Percentiles rank a stretch among this genome's conserved stretches.
phyloP scores from a whole-genome alignment of 1,284 basidiomycete genomes.

The Xerocomus nothofagi region DNA sequence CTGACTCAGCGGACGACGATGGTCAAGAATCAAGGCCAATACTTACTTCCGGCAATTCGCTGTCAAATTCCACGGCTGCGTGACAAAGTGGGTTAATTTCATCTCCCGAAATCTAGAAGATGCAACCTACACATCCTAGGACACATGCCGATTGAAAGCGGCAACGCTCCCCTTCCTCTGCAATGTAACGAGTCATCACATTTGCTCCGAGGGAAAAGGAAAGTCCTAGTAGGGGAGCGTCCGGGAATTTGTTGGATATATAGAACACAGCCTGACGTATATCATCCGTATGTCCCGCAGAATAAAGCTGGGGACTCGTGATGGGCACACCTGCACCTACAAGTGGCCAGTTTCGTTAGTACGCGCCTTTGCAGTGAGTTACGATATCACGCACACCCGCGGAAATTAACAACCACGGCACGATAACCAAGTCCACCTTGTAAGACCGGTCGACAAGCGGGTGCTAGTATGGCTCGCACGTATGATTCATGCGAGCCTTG shows the following conservation, averaged over 20 bases:
- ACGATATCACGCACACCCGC: conserved; percentile 70
- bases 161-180: conserved; percentile 78
- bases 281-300: conserved; percentile 85
- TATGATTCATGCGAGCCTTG: conserved; percentile 87
- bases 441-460: conserved; percentile 64
- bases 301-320: conserved; percentile 82
- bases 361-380: conserved; percentile 7
- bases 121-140: conserved; percentile 70
- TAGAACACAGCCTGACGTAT: conserved; percentile 80
- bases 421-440: conserved; percentile 85
- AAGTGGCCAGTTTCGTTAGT: conserved; percentile 10
- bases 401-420: conserved; percentile 87
- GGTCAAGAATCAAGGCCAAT: conserved; percentile 17
- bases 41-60: conserved; percentile 58
- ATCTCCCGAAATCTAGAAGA: conserved; percentile 7
- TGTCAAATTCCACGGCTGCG: conserved; percentile 75
- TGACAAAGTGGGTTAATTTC: conserved; percentile 14
- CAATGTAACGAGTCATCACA: conserved; percentile 89
- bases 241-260: conserved; percentile 73
- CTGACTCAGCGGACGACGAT: conserved; percentile 10
- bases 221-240: conserved; percentile 81
- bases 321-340: conserved; percentile 82
- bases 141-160: conserved; percentile 78
- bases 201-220: conserved; percentile 96
- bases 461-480: conserved; percentile 76